Conservation (phyloP, 768 basidiomycete genomes). For the Lactarius sanguifluus region DNA sequence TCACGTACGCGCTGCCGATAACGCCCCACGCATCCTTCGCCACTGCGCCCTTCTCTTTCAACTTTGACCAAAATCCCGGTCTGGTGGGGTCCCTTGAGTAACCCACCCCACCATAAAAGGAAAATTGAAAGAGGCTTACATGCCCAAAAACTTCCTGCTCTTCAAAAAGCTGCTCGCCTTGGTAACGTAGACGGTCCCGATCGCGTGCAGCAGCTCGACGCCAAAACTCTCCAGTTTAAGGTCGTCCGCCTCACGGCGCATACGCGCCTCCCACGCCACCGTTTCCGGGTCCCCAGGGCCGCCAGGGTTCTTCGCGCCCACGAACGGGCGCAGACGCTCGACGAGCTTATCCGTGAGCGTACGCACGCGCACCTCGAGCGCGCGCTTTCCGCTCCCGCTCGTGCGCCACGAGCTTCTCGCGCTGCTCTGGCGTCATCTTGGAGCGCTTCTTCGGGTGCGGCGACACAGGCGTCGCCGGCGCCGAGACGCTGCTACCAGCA, state of each 20-base stretch:
- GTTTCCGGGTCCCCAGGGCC: slow-evolving; percentile 84
- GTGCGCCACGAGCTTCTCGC: slow-evolving; percentile 76
- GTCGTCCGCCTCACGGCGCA: slow-evolving; percentile 87
- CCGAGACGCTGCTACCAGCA: slow-evolving; percentile 14
- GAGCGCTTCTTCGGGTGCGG: slow-evolving; percentile 38
- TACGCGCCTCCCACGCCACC: slow-evolving; percentile 68
- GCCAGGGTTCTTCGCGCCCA: slow-evolving; percentile 85
- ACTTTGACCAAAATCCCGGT: slow-evolving; percentile 86
- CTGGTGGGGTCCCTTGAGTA: slow-evolving; percentile 36
- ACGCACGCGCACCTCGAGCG: slow-evolving; percentile 75
- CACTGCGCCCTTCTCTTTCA: slow-evolving; percentile 92
- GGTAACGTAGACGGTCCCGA: slow-evolving; percentile 88
- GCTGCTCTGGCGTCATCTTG: slow-evolving; percentile 79
- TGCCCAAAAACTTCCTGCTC: slow-evolving; percentile 85
- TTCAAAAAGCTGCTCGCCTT: slow-evolving; percentile 92
- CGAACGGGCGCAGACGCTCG: slow-evolving; percentile 85
- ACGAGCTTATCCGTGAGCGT: slow-evolving; percentile 74
- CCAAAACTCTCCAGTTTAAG: slow-evolving; percentile 97
- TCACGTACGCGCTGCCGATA: slow-evolving; percentile 87
- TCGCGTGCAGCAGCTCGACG: slow-evolving; percentile 90
- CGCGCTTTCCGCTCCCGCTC: slow-evolving; percentile 79
- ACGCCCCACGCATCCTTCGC: slow-evolving; percentile 98
- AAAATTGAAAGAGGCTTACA: slow-evolving; percentile 50
- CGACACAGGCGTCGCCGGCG: slow-evolving; percentile 14
- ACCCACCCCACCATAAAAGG: not conserved